Percentiles rank a stretch among this genome's conserved stretches.
Evolutionary conservation across 208 protist species (phyloP).

Genomic region (Tritrichomonas musculus): DNA sequence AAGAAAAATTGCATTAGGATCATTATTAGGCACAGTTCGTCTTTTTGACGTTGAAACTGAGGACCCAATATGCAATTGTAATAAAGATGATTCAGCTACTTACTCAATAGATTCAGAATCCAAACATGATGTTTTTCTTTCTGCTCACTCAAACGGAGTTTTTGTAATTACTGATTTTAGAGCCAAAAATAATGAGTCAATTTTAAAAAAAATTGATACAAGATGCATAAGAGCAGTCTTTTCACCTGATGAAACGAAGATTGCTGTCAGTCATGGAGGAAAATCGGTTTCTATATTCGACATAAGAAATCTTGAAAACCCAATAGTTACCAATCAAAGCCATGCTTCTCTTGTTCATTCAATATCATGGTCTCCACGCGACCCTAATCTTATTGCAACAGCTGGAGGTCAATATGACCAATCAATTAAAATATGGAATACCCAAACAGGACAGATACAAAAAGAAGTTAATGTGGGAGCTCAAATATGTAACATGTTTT

Average conservation of each 20-base stretch:
- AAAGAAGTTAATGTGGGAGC: neutral
- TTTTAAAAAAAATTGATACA: no score
- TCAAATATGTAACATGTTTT: constrained; percentile 18
- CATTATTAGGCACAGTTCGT: neutral
- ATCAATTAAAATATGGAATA: neutral
- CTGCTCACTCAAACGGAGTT: no score
- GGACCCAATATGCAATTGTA: neutral
- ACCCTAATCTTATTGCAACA: neutral
- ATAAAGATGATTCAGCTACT: no score
- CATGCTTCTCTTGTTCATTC: neutral
- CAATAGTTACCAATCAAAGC: neutral
- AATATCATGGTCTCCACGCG: neutral
- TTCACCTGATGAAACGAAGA: no score
- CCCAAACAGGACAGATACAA: neutral
- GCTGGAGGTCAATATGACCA: neutral
- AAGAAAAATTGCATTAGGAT: neutral
- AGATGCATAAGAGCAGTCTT: no score
- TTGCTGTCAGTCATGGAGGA: no score
- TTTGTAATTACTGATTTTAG: no score
- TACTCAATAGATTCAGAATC: no score
- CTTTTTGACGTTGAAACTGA: neutral
- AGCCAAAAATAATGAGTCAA: no score
- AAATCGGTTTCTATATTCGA: no score
- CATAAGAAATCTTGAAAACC: neutral
- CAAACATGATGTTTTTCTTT: no score